Evolutionary conservation across 306 rosid genomes (phyloP).

Genomic region (Comarum palustre): DNA sequence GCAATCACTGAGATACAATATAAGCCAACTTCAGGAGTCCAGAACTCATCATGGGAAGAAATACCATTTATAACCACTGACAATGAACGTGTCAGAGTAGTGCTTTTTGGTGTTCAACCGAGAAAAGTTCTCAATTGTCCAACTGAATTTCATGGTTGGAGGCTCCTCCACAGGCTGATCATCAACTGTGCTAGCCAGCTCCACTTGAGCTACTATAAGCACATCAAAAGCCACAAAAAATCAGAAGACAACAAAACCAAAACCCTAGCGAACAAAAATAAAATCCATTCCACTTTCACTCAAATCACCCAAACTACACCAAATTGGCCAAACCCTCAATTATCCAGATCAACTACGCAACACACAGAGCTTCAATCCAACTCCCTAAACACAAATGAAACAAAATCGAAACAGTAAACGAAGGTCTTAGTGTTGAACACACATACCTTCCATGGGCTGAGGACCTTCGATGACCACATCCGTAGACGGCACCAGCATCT

Average conservation of each 20-base stretch:
- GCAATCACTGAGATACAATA: conserved; percentile 1
- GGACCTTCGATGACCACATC: conserved; percentile 56
- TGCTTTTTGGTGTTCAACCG: conserved; percentile 52
- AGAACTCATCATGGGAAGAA: not conserved
- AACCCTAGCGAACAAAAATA: conserved; percentile 6
- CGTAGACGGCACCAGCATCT: conserved; percentile 57
- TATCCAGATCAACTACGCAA: conserved; percentile 21
- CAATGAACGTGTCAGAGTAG: conserved; percentile 54
- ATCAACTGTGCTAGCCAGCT: conserved; percentile 45
- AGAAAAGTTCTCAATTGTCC: conserved; percentile 67
- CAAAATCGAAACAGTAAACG: conserved; percentile 9
- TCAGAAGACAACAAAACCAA: conserved; percentile 17
- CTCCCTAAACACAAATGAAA: not conserved
- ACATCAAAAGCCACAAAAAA: conserved; percentile 18
- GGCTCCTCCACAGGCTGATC: conserved; percentile 60
- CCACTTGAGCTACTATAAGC: conserved; percentile 37
- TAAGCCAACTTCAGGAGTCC: not conserved
- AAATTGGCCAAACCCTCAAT: not conserved
- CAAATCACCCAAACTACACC: not conserved
- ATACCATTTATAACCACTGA: conserved; percentile 66
- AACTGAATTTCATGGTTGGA: conserved; percentile 58
- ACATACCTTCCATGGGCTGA: conserved; percentile 62
- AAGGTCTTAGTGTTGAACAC: not conserved
- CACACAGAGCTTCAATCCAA: conserved; percentile 17
- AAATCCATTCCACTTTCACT: conserved; percentile 6